Evolutionary conservation across 306 rosid genomes (phyloP).

Genomic region (Prunus padus): DNA sequence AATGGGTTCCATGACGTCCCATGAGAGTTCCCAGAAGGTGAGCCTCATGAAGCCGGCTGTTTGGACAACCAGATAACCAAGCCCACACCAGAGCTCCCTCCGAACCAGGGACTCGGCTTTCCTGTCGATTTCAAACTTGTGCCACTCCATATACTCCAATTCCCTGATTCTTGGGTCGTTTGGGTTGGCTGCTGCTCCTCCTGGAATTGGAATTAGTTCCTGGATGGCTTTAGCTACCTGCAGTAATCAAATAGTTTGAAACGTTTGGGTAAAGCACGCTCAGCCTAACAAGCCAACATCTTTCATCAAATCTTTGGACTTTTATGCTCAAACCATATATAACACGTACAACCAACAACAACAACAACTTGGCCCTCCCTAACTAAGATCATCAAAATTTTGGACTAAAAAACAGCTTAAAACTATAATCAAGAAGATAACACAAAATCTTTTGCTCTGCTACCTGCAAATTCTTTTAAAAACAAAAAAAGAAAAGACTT

Average conservation of each 20-base stretch:
- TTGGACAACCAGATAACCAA: slow-evolving; percentile 50
- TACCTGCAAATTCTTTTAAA: background rate
- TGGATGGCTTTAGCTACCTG: slow-evolving; percentile 41
- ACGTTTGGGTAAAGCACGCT: slow-evolving; percentile 26
- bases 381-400: background rate
- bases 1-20: slow-evolving; percentile 96
- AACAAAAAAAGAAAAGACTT: background rate
- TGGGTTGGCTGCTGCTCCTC: slow-evolving; percentile 12
- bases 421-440: background rate
- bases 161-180: slow-evolving; percentile 36
- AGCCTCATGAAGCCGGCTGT: slow-evolving; percentile 73
- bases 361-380: background rate
- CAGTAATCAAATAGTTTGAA: slow-evolving; percentile 22
- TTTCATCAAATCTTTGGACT: slow-evolving; percentile 4
- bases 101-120: slow-evolving; percentile 51
- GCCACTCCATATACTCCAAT: slow-evolving; percentile 57
- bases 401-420: background rate
- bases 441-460: background rate
- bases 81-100: slow-evolving; percentile 66
- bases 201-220: slow-evolving; percentile 41
- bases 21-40: slow-evolving; percentile 86
- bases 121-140: slow-evolving; percentile 47
- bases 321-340: background rate
- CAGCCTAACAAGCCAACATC: slow-evolving; percentile 5
- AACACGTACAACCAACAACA: background rate